Base-by-base conservation (phyloP, 331 rosid genomes). In the Quercus lobata region DNA sequence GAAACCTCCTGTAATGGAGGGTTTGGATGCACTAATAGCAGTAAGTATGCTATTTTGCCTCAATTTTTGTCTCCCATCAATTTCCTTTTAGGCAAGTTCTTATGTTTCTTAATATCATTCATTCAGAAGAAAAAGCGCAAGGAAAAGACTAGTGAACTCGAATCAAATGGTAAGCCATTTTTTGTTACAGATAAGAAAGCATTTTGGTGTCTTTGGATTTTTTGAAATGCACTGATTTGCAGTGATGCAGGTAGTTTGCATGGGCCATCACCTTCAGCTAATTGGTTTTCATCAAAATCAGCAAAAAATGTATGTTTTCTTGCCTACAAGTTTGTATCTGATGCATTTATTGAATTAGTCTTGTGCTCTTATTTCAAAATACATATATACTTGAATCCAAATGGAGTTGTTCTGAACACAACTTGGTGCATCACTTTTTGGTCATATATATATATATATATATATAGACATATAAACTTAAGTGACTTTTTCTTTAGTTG, bases 1-100 rank as follows among this genome's bases (percentile, higher is more conserved):
- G 80, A 83, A 88, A 21, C 98, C 90, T 78, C 97, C 99, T 10
- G 68, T 29, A 56, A 90, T 96, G 97, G 97, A 90, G 15, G 98
- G 97, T 71, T 85, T 96, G 71, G 94, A 90, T 72, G 81, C 37
- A 76, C 68, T 82, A 69, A 32, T 90, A 73, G 85, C 83, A 22
- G 99, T 96, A 78, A 91, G 91, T 78, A 74, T 57, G 56, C 68
- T 0, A 19, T 44, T 25, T 8, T 7, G 37, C 68, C 73, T 61
- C 66, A 29, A 19, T 58, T 17, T 6, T 6, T 72, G 1, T 35
- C 2, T 10, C 10, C 29, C 72, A 34, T 68, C 29, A 21, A 66
- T 69, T 71, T 16, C 17, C 21, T 76, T 56, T 10, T 2, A 21
- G 15, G 16, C 60, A 60, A 68, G 37, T 22, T 30, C 72, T 80